Base-by-base conservation (phyloP, 1,139 yeast species). In the Blastobotrys persicus region DNA sequence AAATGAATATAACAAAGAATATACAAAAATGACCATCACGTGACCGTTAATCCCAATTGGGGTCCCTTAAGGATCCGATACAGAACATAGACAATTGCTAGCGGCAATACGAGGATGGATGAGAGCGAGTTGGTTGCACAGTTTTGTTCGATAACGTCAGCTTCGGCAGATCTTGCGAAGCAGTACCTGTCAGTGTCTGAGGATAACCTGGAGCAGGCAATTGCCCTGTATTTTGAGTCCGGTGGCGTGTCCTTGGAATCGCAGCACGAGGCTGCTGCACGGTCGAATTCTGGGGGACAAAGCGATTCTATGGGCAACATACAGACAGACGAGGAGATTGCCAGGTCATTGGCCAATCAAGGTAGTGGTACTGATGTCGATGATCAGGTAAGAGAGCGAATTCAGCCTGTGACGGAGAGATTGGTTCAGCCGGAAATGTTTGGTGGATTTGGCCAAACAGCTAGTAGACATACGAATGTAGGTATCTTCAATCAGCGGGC, bases 81-180 rank as follows among this genome's bases (percentile, higher is more conserved):
- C 38, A 11, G n/a, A 32, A 32, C 26, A 31, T 4, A 32, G 11
- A 12, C 20, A 39, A n/a, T 39, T 23, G 28, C 28, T 23, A 6
- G 28, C 9, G 9, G 28, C 9, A 23, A 9, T 23, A 12, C 13
- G 19, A 32, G 19, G 38, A 62, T 61, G 66, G 68, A 62, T 49
- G 56, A 56, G 41, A 77, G 75, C 50, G 88, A 81, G 49, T 70
- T 75, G 42, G 72, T 87, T 31, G 83, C 85, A 17, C 80, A 84
- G 31, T 92, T 92, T 67, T 74, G 91, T 64, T 92, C 94, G 32
- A 85, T 94, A 49, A 89, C 98, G 0, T 88, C 88, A 16, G 79
- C 81, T 2, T 94, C 87, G 62, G 76, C 79, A 1, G 76, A 76
- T 2, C 72, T 80, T 28, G 98, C 98, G 1, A 74, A 75, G 53